Evolutionary conservation across 1,284 basidiomycete species (phyloP).

Genomic region (Phlebopus sp.): DNA sequence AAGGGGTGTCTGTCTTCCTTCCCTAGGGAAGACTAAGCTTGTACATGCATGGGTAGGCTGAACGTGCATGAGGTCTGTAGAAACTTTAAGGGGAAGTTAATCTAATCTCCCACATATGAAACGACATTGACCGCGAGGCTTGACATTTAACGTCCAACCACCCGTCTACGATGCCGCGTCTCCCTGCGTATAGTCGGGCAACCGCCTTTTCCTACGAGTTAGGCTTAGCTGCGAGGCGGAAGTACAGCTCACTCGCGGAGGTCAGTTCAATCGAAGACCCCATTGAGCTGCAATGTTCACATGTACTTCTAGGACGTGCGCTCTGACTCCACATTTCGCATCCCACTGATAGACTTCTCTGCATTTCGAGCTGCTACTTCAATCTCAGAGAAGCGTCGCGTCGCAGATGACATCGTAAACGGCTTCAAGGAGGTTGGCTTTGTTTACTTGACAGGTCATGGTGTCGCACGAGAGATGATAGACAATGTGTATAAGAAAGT

Average conservation of each 20-base stretch:
- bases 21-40: no score
- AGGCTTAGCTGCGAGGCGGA: constrained; percentile 7
- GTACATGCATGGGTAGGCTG: no score
- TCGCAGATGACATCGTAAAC: constrained; percentile 67
- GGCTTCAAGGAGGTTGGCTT: constrained; percentile 80
- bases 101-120: no score
- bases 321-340: constrained; percentile 41
- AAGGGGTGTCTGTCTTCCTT: no score
- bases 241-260: constrained; percentile 25
- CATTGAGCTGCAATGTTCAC: neutral
- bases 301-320: constrained; percentile 21
- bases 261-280: constrained; percentile 12
- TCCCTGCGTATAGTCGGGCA: constrained; percentile 14
- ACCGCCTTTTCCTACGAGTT: constrained; percentile 7
- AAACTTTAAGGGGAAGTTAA: no score
- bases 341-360: constrained; percentile 78
- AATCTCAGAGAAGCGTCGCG: constrained; percentile 53
- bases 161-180: constrained; percentile 12
- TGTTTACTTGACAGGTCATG: constrained; percentile 70
- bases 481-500: constrained; percentile 64
- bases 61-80: no score
- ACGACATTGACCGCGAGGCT: neutral
- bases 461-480: constrained; percentile 53
- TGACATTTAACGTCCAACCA: neutral
- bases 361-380: constrained; percentile 56